A percentile compares a stretch with the other conserved stretches of the same genome.
Conservation (phyloP, 208 protist genomes). For the Trypanosomatidae sp. region DNA sequence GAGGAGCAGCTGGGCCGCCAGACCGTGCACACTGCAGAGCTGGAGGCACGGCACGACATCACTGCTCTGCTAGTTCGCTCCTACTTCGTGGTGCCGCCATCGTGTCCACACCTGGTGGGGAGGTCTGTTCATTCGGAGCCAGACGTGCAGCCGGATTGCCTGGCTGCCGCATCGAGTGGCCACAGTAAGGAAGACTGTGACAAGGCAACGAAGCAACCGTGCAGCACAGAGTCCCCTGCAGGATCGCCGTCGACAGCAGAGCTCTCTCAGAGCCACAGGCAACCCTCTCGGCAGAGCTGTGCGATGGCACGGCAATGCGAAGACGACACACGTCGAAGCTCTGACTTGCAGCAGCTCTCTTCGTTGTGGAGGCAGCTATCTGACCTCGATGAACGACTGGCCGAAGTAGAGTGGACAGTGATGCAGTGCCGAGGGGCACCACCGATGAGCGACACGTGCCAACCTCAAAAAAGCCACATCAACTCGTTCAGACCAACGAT, state of each 20-base stretch:
- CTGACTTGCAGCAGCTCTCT: neutral
- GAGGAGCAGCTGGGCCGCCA: slow-evolving; percentile 14
- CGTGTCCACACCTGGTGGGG: neutral
- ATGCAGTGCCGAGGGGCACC: neutral
- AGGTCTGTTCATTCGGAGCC: neutral
- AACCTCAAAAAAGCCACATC: neutral
- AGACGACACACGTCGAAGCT: neutral
- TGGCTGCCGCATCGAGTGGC: neutral
- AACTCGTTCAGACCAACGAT: neutral
- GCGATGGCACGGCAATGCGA: neutral
- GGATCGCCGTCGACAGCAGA: neutral
- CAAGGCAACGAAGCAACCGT: neutral
- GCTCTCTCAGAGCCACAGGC: neutral
- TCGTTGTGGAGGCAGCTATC: neutral
- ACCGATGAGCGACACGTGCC: neutral
- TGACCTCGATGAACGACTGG: neutral
- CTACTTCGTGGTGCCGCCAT: neutral
- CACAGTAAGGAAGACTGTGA: neutral
- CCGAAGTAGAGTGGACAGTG: neutral
- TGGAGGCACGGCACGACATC: neutral
- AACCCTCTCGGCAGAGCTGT: neutral
- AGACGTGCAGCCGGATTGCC: neutral
- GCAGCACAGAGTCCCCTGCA: neutral
- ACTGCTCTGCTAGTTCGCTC: neutral
- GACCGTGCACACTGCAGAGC: neutral